A percentile compares a stretch with the other conserved stretches of the same genome.
These are phyloP conservation scores for Saksenaea vasiformis DNA, from an alignment of 371 early-diverging fungal genomes.

Conservation along the genomic window DNA sequence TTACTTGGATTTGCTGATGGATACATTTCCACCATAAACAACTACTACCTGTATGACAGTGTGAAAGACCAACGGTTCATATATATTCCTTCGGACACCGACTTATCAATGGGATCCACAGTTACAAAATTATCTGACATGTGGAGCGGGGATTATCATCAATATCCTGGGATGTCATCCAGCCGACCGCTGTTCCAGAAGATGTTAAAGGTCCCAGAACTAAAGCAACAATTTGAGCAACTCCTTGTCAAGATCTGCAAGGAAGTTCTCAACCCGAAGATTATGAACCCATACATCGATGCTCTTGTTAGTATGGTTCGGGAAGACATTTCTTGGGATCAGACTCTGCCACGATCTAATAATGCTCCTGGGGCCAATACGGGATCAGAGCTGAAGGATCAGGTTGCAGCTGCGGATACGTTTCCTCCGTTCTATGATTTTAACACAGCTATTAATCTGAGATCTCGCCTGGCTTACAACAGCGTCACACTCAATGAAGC, in stretches of 20 bases:
- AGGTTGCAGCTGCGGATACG: neutral
- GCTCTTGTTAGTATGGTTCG: slow-evolving; percentile 15
- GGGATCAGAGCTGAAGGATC: neutral
- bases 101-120: slow-evolving; percentile 4
- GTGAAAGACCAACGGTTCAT: slow-evolving; percentile 3
- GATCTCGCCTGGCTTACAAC: neutral
- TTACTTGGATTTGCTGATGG: slow-evolving; percentile 30
- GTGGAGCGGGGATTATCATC: slow-evolving; percentile 20
- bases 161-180: slow-evolving; percentile 9
- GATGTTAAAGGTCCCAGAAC: slow-evolving; percentile 18
- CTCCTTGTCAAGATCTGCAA: slow-evolving; percentile 10
- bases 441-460: neutral
- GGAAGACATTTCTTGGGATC: slow-evolving; percentile 24
- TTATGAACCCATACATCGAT: slow-evolving; percentile 16
- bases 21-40: slow-evolving; percentile 22
- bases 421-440: neutral
- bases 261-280: slow-evolving; percentile 17
- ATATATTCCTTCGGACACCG: slow-evolving; percentile 9
- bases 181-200: slow-evolving; percentile 13
- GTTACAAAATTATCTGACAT: slow-evolving; percentile 3
- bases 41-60: slow-evolving; percentile 31
- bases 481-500: slow-evolving; percentile 8
- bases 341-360: neutral
- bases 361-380: neutral
- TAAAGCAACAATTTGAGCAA: slow-evolving; percentile 15